These are phyloP conservation scores for Eutypa lata DNA, from an alignment of 2,329 filamentous ascomycete species.

Conservation along the genomic window DNA sequence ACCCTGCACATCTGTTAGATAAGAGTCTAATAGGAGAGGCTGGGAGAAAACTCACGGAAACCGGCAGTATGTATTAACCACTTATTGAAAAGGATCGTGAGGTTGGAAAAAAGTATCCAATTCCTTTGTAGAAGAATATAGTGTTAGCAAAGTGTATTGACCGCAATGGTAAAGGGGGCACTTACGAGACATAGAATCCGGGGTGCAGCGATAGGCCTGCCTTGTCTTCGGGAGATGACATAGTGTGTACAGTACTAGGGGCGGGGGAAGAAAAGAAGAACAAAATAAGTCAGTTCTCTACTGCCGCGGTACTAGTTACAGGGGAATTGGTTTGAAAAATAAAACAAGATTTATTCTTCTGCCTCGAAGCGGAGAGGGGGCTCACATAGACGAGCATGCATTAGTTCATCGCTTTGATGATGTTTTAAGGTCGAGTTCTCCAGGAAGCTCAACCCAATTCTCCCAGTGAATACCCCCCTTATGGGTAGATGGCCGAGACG, in stretches of 20 bases:
- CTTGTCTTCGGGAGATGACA: conserved; percentile 19
- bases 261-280: not conserved
- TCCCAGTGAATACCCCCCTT: not conserved
- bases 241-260: not conserved
- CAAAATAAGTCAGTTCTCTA: not conserved
- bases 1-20: conserved; percentile 4
- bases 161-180: not conserved
- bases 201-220: conserved; percentile 18
- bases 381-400: not conserved
- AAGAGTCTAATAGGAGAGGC: conserved; percentile 3
- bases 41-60: conserved; percentile 59
- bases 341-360: conserved; percentile 1
- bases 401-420: not conserved
- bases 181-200: conserved; percentile 31
- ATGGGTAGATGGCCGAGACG: too few relatives aligned
- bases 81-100: conserved; percentile 90
- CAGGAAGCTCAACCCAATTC: too few relatives aligned
- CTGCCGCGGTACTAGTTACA: too few relatives aligned
- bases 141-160: not conserved
- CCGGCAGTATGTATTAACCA: conserved; percentile 74
- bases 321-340: not conserved
- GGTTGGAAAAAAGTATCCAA: conserved; percentile 84
- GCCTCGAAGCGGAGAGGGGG: not conserved
- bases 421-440: not conserved
- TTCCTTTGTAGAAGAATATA: conserved; percentile 36